Conservation (phyloP, 75 land plant species). For the Picea glauca region DNA sequence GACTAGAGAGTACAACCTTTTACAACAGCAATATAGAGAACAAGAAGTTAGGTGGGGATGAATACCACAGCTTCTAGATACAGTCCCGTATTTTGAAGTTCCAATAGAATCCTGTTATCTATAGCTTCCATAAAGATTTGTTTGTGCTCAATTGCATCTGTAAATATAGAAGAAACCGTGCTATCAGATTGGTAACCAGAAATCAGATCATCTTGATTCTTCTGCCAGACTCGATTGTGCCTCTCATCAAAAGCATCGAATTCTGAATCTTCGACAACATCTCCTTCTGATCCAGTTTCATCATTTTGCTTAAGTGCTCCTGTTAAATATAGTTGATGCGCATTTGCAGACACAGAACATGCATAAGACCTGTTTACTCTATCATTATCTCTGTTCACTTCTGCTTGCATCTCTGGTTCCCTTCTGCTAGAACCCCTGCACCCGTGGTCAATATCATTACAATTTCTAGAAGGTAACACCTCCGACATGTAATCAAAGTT, state of each 20-base stretch:
- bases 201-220: background rate
- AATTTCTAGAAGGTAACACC: slow-evolving; percentile 18
- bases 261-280: slow-evolving; percentile 6
- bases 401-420: slow-evolving; percentile 34
- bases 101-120: slow-evolving; percentile 68
- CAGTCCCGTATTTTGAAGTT: slow-evolving; percentile 69
- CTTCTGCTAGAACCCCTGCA: slow-evolving; percentile 19
- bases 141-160: slow-evolving; percentile 47
- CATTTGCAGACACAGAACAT: slow-evolving; percentile 23
- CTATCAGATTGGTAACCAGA: background rate
- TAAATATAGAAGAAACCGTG: slow-evolving; percentile 17
- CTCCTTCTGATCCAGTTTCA: slow-evolving; percentile 18
- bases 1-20: too few relatives aligned
- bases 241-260: background rate
- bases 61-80: slow-evolving; percentile 57
- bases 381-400: slow-evolving; percentile 20
- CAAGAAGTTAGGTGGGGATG: background rate
- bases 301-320: slow-evolving; percentile 6
- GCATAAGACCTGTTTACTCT: slow-evolving; percentile 11
- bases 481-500: slow-evolving; percentile 17
- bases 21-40: background rate
- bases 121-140: slow-evolving; percentile 28
- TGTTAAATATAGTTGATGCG: slow-evolving; percentile 21
- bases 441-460: slow-evolving; percentile 35
- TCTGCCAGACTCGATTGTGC: background rate